Evolutionary conservation across 192 early-diverging fungal genomes (phyloP).

Genomic region (Funneliformis geosporum): DNA sequence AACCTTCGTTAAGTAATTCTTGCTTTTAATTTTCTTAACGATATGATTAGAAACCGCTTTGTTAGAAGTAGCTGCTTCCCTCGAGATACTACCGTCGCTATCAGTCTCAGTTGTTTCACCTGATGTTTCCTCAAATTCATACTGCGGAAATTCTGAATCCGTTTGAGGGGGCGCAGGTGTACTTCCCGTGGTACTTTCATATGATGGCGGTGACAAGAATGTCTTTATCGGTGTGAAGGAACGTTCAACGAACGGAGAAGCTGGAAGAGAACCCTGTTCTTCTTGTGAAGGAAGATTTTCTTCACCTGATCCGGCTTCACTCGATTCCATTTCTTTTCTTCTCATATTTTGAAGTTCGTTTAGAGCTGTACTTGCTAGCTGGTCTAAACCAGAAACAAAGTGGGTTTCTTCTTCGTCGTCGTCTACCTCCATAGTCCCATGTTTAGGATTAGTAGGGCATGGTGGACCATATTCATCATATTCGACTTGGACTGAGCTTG

Average conservation of each 20-base stretch:
- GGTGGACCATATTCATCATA: not conserved
- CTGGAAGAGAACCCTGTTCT: not conserved
- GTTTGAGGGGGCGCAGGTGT: conserved; percentile 3
- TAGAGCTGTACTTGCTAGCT: conserved; percentile 12
- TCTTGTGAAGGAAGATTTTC: not conserved
- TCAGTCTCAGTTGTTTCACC: not conserved
- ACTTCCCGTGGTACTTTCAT: conserved; percentile 14
- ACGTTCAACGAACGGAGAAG: conserved; percentile 5
- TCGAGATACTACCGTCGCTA: not conserved
- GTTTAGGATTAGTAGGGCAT: not conserved
- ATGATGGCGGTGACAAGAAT: not conserved
- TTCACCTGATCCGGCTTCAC: not conserved
- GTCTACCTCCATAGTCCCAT: not conserved
- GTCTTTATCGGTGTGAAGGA: not conserved
- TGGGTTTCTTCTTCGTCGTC: not conserved
- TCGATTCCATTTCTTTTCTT: not conserved
- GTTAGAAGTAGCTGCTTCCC: not conserved
- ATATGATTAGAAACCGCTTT: not conserved
- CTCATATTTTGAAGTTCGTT: conserved; percentile 10
- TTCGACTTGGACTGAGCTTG: not conserved
- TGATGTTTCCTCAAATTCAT: not conserved
- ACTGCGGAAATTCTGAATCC: conserved; percentile 1
- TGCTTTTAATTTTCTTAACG: not conserved
- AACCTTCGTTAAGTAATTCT: not conserved
- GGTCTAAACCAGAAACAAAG: not conserved